Base-by-base conservation (phyloP, 176 grass and related monocot genomes). In the Stipa capillata region DNA sequence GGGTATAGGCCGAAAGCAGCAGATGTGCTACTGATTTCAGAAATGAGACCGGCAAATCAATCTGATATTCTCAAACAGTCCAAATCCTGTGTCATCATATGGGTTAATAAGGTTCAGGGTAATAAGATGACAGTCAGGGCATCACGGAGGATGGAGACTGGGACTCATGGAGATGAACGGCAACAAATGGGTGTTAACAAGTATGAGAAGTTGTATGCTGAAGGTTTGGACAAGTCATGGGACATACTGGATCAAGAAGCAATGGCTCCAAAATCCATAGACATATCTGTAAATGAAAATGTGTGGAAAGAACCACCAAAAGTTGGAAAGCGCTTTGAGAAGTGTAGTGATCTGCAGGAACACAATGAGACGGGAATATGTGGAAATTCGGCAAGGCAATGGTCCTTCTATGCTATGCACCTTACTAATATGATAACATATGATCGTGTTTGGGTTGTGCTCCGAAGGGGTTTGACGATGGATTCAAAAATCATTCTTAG, bases 401-500 rank as follows among this genome's bases (percentile, higher is more conserved):
- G 84, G 84, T 77, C 87, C 57, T 93, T 94, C 53, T 83, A 55
- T 83, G 88, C 85, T 54, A 69, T 88, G 49, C 83, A 77, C 55
- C 64, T 94, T 35, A 85, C 88, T 27, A 94, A 94, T 77, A 88
- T 89, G 88, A 62, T 78, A 78, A 94, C 92, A 72, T 86, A 88
- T 86, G 79, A 91, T 8, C 92, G 92, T 77, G 84, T 87, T 69
- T 94, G 92, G 92, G 57, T 91, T 41, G 32, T 65, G 20, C 85
- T 91, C 43, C 43, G 65, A 62, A 80, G 68, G 68, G 85, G 85
- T 50, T 74, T 91, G 54, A 73, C 74, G 29, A 88, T 68, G 81
- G 42, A 87, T 41, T 85, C 91, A 53, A 81, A 85, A 82, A 81
- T 93, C 44, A 79, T 93, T 39, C 33, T 64, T 23, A 87, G 49